Conservation (phyloP, 2,329 filamentous ascomycete species). For the Alternaria gaisen region DNA sequence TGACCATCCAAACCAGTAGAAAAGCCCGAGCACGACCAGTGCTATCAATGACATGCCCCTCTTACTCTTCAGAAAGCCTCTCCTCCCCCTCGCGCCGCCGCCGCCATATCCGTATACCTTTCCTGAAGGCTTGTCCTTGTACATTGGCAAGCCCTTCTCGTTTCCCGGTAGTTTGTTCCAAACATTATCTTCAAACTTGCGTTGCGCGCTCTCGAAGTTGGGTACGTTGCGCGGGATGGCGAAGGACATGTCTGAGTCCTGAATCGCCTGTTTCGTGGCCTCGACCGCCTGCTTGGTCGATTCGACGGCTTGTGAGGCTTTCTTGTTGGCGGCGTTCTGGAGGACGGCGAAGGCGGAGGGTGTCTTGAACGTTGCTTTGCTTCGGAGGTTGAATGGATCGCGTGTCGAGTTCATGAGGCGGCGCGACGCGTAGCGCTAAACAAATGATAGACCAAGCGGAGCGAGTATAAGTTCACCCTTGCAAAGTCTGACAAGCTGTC, state of each 20-base stretch:
- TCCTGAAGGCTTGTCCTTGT: constrained; percentile 89
- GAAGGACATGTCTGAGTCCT: constrained; percentile 55
- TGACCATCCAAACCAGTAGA: constrained; percentile 75
- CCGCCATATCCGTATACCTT: constrained; percentile 68
- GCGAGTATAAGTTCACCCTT: constrained; percentile 15
- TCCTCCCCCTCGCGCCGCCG: constrained; percentile 66
- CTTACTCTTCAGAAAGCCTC: constrained; percentile 65
- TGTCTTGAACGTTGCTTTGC: constrained; percentile 38
- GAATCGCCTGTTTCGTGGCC: constrained; percentile 40
- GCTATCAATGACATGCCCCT: constrained; percentile 63
- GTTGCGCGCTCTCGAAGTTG: constrained; percentile 53
- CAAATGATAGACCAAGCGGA: constrained; percentile 1
- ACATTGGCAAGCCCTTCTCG: constrained; percentile 81
- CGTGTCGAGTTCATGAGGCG: constrained; percentile 54
- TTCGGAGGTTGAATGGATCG: constrained; percentile 58
- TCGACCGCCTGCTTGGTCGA: constrained; percentile 46
- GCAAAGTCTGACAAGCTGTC: constrained; percentile 5
- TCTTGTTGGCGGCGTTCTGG: constrained; percentile 43
- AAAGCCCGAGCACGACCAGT: constrained; percentile 63
- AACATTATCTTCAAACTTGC: constrained; percentile 53
- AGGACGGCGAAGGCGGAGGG: constrained; percentile 43
- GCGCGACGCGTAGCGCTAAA: constrained; percentile 16
- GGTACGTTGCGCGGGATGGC: constrained; percentile 54
- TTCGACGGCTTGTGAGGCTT: constrained; percentile 34
- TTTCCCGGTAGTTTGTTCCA: constrained; percentile 66